Base-by-base conservation (phyloP, 2,329 filamentous ascomycete species). In the Diaporthe velutina region DNA sequence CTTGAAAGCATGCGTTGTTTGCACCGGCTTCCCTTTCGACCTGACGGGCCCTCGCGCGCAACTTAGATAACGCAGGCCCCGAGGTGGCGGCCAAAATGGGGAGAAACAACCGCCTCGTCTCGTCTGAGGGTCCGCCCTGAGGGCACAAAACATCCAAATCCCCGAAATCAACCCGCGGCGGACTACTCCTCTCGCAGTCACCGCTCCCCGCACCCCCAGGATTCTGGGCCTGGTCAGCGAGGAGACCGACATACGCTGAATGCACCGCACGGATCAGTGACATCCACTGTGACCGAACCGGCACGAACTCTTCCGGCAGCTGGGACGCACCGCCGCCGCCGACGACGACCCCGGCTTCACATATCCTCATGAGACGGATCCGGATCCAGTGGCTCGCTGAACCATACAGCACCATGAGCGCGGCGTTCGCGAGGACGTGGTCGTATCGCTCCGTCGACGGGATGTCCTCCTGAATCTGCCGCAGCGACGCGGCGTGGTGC, bases 361-460 rank as follows among this genome's bases (percentile, higher is more conserved):
- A 79, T 6, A 76, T 76, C 25, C 79, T 77, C 0, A 80, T 77
- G 5, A 86, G 76, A 28, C 79, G 79, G 2, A 86, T 82, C 1
- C 84, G 81, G 12, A 83, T 77, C 17, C 77, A 79, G 50, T 86
- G 84, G 50, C 80, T 85, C 0, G 81, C 83, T 0, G 82, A 84
- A 0, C 80, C 83, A 25, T 85, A 86, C 33, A 86, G 79, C 4
- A 84, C 83, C 85, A 86, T 86, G 13, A 86, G 75, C 0, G 84
- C 82, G 0, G 84, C 83, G 68, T 85, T 85, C 13, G 83, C 82
- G 10, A 85, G 79, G 1, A 84, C 75, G 67, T 79, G 73, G 68
- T 84, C 82, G 66, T 84, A 85, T 1, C 80, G 78, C 17, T 81
- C 78, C 4, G 78, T 73, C 2, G 79, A 77, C 4, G 78, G 77